Conservation (phyloP, 371 early-diverging fungal species). For the Mucor saturninus region DNA sequence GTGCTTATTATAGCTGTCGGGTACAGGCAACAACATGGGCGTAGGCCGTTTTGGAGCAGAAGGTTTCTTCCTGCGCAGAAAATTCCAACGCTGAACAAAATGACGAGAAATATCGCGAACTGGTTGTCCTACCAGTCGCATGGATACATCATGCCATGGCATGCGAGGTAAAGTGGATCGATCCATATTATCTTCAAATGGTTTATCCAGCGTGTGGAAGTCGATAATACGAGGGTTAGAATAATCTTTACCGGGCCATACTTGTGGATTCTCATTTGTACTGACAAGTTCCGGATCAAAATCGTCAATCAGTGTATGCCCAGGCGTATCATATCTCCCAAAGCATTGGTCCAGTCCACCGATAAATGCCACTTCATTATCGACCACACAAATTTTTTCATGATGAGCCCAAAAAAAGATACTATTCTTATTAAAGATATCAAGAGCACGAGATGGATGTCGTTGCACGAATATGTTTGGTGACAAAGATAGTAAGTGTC, state of each 20-base stretch:
- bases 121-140: conserved; percentile 58
- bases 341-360: conserved; percentile 92
- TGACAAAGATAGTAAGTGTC: conserved; percentile 60
- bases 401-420: conserved; percentile 82
- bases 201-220: conserved; percentile 69
- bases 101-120: conserved; percentile 84
- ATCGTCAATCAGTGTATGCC: conserved; percentile 76
- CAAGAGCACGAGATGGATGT: conserved; percentile 69
- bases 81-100: conserved; percentile 92
- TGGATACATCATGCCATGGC: conserved; percentile 95
- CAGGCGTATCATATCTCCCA: conserved; percentile 81
- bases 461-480: conserved; percentile 70
- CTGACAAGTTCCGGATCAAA: conserved; percentile 45
- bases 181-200: conserved; percentile 41
- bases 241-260: conserved; percentile 87
- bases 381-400: conserved; percentile 83
- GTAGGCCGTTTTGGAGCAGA: conserved; percentile 49
- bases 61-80: conserved; percentile 67
- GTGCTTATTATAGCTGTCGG: conserved; percentile 52
- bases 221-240: conserved; percentile 88
- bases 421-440: conserved; percentile 54
- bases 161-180: conserved; percentile 65
- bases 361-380: conserved; percentile 79
- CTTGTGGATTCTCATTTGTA: conserved; percentile 28
- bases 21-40: conserved; percentile 72